These are phyloP conservation scores for Stemphylium beticola DNA, from an alignment of 2,329 filamentous ascomycete genomes.

Conservation along the genomic window DNA sequence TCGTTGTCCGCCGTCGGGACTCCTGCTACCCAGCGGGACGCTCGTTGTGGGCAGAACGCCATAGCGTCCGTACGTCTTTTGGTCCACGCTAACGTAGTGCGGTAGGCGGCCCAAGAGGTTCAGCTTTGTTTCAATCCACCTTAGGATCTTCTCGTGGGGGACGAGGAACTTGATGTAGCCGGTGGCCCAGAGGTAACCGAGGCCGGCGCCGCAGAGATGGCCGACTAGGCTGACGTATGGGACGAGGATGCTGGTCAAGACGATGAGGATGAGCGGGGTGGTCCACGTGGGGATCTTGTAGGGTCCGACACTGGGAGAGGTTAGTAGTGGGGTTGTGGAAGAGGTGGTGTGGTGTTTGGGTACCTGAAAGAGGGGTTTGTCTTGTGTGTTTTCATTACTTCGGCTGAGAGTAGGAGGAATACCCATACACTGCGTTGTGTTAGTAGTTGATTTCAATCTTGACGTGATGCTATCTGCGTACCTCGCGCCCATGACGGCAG, in stretches of 20 bases:
- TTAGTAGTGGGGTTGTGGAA: slow-evolving; percentile 8
- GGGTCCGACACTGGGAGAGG: slow-evolving; percentile 56
- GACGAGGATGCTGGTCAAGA: slow-evolving; percentile 77
- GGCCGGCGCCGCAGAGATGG: slow-evolving; percentile 79
- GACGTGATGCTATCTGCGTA: slow-evolving; percentile 48
- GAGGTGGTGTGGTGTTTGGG: slow-evolving; percentile 41
- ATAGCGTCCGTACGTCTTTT: slow-evolving; percentile 93
- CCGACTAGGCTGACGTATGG: slow-evolving; percentile 84
- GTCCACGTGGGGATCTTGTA: slow-evolving; percentile 89
- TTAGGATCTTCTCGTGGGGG: slow-evolving; percentile 84
- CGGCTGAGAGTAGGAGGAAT: slow-evolving; percentile 82
- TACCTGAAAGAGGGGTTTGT: slow-evolving; percentile 77
- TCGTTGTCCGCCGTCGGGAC: slow-evolving; percentile 40
- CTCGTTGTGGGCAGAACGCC: slow-evolving; percentile 72
- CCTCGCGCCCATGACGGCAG: slow-evolving; percentile 81
- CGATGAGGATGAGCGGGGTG: slow-evolving; percentile 77
- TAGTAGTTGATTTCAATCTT: not conserved
- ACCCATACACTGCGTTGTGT: slow-evolving; percentile 77
- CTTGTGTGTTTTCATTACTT: slow-evolving; percentile 84
- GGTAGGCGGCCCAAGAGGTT: slow-evolving; percentile 84
- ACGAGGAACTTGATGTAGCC: slow-evolving; percentile 89
- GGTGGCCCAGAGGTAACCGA: slow-evolving; percentile 87
- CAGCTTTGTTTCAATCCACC: slow-evolving; percentile 87
- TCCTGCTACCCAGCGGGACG: slow-evolving; percentile 30
- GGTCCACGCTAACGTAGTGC: slow-evolving; percentile 92